Conservation (phyloP, 2,329 filamentous ascomycete genomes). For the Verticillium nonalfalfae region DNA sequence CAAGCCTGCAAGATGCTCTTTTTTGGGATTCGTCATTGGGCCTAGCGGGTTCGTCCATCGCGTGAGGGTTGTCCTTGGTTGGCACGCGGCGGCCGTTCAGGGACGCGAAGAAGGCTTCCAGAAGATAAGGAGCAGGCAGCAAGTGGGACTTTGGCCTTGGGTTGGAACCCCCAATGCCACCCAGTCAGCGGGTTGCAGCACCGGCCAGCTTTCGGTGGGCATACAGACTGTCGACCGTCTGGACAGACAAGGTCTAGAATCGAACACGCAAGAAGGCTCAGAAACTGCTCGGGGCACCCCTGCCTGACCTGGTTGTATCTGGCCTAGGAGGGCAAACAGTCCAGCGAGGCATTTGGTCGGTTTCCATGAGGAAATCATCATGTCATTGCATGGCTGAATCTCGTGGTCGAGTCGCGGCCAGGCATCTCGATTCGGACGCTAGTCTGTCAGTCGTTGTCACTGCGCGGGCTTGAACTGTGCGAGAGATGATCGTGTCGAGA, state of each 20-base stretch:
- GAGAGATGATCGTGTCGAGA: background rate
- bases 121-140: background rate
- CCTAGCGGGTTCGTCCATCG: background rate
- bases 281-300: too few relatives aligned
- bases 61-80: background rate
- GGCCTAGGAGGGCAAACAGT: background rate
- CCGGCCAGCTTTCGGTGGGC: too few relatives aligned
- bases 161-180: background rate
- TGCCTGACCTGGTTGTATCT: background rate
- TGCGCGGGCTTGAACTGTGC: background rate
- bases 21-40: background rate
- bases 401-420: background rate
- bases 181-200: background rate
- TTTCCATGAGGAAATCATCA: background rate
- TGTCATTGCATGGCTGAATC: background rate
- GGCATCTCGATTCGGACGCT: background rate
- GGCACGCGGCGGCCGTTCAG: background rate
- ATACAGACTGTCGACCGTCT: too few relatives aligned
- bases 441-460: background rate
- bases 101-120: background rate
- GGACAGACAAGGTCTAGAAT: background rate
- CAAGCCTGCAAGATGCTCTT: background rate
- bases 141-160: background rate
- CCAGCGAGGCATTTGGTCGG: background rate
- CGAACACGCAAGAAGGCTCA: too few relatives aligned